Evolutionary conservation across 2,329 filamentous ascomycete genomes (phyloP), one percentile per base, ranked within the genome.

Genomic region (Pyrenochaeta sp.): DNA sequence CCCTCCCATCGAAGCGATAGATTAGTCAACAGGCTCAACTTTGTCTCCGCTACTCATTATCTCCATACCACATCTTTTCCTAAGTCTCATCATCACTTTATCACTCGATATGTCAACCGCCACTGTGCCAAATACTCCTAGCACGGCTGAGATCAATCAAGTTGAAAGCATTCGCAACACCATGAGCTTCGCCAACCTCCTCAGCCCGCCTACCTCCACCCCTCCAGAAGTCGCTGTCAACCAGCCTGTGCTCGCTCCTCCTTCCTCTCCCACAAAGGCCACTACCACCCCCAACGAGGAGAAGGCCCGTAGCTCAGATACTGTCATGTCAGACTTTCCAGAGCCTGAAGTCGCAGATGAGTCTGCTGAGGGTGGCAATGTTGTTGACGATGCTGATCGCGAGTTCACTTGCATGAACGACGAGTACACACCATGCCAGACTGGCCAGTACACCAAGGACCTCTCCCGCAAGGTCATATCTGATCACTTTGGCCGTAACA

Each of bases 401-500:
- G 66, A 73, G 46, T 75, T 75, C 41, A 49, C 54, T 4, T 75
- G 73, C 51, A 64, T 65, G 58, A 69, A 70, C 49, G 70, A 74
- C 41, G 64, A 68, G n/a, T 62, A 58, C 27, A 61, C 60, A 17
- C 57, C 57, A 2, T 77, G 74, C 48, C 49, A 48, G 9, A 74
- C 72, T 2, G 71, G 72, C 12, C 74, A 77, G 46, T 70, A 69
- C 60, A 74, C 66, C 20, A 54, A 61, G 14, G 54, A 59, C 10
- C 59, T 75, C 0, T 69, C 73, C 3, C 73, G 74, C 61, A 77
- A 77, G 50, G 71, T 74, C 29, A 75, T 77, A 39, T 76, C 73
- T 3, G 68, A 77, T 45, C 72, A 75, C 53, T 77, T 77, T 43
- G 74, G 74, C 37, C 67, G 74, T 49, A 77, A 77, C 69, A 77